phyloP scores from a whole-genome alignment of 148 eudicot species.

The Polygonum maritimum region DNA sequence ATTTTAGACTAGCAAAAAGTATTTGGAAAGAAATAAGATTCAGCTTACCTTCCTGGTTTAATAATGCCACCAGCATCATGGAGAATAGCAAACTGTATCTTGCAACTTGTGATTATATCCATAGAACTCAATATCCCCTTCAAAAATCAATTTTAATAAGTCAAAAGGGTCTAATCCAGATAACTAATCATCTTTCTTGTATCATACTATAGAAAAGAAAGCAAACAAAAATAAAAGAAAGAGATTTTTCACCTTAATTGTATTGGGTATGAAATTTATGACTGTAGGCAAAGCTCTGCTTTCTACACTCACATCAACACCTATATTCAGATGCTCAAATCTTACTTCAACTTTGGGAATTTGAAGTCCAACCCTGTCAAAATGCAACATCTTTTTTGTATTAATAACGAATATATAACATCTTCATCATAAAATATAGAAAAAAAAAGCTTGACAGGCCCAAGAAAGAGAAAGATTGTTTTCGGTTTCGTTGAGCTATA shows the following conservation, averaged over 20 bases:
- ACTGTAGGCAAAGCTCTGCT: constrained; percentile 5
- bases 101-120: background rate
- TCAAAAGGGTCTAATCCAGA: background rate
- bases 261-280: background rate
- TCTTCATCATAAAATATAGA: background rate
- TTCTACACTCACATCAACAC: background rate
- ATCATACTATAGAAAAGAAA: background rate
- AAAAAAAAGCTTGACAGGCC: too few relatives aligned
- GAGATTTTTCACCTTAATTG: background rate
- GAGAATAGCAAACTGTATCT: constrained; percentile 9
- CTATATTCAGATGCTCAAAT: constrained; percentile 12
- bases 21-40: too few relatives aligned
- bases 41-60: background rate
- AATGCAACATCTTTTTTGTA: background rate
- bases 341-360: constrained; percentile 4
- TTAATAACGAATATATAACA: background rate
- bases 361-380: constrained; percentile 12
- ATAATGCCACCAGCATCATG: constrained; percentile 4
- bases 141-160: background rate
- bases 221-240: background rate
- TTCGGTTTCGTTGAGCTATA: too few relatives aligned
- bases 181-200: too few relatives aligned
- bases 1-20: too few relatives aligned
- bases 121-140: background rate
- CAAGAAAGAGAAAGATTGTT: too few relatives aligned